Evolutionary conservation across 148 eudicot genomes (phyloP), one percentile per base, ranked within the genome.

Genomic region (Salicornia ramosissima): DNA sequence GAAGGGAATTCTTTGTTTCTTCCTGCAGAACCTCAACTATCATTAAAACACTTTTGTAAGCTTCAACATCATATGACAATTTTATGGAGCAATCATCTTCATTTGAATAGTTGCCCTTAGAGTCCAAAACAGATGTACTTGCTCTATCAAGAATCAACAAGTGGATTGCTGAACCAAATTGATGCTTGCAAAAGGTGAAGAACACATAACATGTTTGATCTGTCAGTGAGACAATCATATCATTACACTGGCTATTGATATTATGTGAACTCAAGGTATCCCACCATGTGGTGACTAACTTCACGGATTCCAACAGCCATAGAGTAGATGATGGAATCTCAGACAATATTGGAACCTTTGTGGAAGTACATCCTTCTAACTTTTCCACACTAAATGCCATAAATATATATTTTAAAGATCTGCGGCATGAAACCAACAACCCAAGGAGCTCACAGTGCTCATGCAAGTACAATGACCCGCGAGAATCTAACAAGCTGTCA

Each of bases 191-290:
- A 40, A 91, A 68, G 21, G 76, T 81, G 69, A 80, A 53, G 72
- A 91, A 80, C 64, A 87, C 67, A 69, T 83, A 81, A 16, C 96
- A 86, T 21, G 99, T 94, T 59, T 88, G 85, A 86, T 94, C 90
- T 84, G 84, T 82, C 80, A 94, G 75, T 14, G 97, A 83, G 69
- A 86, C 74, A 0, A 81, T 66, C 77, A 84, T 72, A 66, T 66
- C 73, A 73, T 78, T 82, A 49, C 65, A 77, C 70, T 66, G 83
- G 62, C 76, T 51, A 61, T 57, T 66, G 43, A 65, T 36, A 47
- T 82, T 80, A 64, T 79, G 84, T 21, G 83, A 75, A 64, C 76
- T 69, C 49, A 67, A 19, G 25, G 69, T 52, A 28, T 69, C 79
- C 50, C 72, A 76, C 74, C 81, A 40, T 50, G 65, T 74, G 75